Evolutionary conservation across 768 basidiomycete species (phyloP).

Genomic region (Baorangia bicolor): DNA sequence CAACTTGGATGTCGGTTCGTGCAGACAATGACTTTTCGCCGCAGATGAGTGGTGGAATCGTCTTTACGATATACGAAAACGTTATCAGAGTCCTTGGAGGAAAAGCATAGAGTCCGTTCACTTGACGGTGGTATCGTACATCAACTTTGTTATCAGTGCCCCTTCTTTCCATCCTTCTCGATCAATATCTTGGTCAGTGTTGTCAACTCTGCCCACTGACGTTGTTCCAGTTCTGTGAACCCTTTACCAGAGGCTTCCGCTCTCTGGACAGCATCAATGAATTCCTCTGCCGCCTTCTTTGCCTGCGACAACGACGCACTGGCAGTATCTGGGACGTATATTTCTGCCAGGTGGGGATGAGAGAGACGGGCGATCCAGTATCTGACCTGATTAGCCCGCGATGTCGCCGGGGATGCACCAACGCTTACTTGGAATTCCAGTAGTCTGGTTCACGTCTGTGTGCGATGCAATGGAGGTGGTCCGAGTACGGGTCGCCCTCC

Average conservation of each 20-base stretch:
- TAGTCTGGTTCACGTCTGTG: slow-evolving; percentile 28
- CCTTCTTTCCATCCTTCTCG: neutral
- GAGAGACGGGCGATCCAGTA: slow-evolving; percentile 18
- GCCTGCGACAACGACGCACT: slow-evolving; percentile 9
- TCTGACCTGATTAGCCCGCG: slow-evolving; percentile 2
- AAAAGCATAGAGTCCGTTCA: neutral
- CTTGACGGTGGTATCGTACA: neutral
- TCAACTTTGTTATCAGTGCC: neutral
- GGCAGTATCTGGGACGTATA: slow-evolving; percentile 11
- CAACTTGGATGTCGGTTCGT: neutral
- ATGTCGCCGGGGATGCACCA: no score
- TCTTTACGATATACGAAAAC: slow-evolving; percentile 90
- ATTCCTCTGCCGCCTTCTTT: slow-evolving; percentile 1
- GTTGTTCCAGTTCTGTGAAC: slow-evolving; percentile 14
- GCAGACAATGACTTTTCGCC: neutral
- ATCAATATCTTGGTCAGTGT: slow-evolving; percentile 19
- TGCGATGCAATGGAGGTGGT: slow-evolving; percentile 23
- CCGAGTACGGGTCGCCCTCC: slow-evolving; percentile 21
- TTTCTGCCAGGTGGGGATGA: slow-evolving; percentile 14
- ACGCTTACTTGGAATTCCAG: slow-evolving; percentile 11
- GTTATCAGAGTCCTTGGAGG: slow-evolving; percentile 55
- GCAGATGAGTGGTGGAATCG: slow-evolving; percentile 89
- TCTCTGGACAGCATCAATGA: slow-evolving; percentile 13
- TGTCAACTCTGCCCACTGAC: slow-evolving; percentile 22
- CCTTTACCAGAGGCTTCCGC: slow-evolving; percentile 12